Evolutionary conservation across 192 early-diverging fungal species (phyloP).

Genomic region (Gamsiella multidivaricata): DNA sequence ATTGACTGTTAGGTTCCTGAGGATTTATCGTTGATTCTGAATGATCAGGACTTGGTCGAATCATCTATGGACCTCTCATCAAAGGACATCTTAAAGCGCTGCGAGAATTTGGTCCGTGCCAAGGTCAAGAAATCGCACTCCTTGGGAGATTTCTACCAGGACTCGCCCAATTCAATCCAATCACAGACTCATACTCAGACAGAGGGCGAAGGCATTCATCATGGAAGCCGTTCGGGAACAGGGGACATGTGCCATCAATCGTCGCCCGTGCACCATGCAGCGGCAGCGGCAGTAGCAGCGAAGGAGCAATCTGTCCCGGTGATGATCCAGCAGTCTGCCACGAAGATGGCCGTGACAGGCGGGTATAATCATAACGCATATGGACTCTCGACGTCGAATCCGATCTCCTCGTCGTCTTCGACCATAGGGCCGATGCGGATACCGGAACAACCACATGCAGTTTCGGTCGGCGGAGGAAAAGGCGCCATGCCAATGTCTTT

Average conservation of each 20-base stretch:
- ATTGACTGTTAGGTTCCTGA: slow-evolving; percentile 66
- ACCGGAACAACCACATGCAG: slow-evolving; percentile 23
- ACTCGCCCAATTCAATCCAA: not conserved
- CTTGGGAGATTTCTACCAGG: slow-evolving; percentile 13
- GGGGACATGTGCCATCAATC: slow-evolving; percentile 7
- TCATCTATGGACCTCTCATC: slow-evolving; percentile 60
- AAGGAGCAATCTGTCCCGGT: slow-evolving; percentile 35
- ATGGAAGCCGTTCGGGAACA: not conserved
- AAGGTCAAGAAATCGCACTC: slow-evolving; percentile 55
- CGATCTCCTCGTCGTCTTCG: slow-evolving; percentile 12
- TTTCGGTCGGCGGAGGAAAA: slow-evolving; percentile 41
- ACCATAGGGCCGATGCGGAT: slow-evolving; percentile 29
- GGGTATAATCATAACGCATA: not conserved
- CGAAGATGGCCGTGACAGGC: not conserved
- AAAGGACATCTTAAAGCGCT: slow-evolving; percentile 65
- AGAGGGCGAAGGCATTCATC: not conserved
- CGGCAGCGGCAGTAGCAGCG: too few relatives aligned
- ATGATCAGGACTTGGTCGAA: slow-evolving; percentile 58
- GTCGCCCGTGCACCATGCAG: slow-evolving; percentile 3
- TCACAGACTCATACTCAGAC: not conserved
- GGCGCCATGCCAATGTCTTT: slow-evolving; percentile 31
- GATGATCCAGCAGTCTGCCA: slow-evolving; percentile 21
- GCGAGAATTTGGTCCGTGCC: slow-evolving; percentile 60
- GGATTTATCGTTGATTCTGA: slow-evolving; percentile 61
- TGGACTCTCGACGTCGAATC: slow-evolving; percentile 21